Percentiles rank a stretch among this genome's conserved stretches.
phyloP scores from a whole-genome alignment of 2,329 filamentous ascomycete genomes.

The Delphinella strobiligena region DNA sequence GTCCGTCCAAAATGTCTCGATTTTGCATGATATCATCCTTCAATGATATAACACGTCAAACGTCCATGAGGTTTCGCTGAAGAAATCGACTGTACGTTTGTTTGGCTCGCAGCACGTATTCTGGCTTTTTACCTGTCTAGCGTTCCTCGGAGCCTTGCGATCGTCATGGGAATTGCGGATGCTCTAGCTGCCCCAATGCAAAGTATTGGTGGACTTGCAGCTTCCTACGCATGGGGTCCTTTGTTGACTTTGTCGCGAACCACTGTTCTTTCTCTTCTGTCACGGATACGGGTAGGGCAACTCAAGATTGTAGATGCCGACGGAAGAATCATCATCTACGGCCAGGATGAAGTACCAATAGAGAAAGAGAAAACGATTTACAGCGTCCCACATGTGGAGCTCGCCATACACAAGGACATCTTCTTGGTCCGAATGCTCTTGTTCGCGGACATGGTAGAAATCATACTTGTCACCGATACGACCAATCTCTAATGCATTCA shows the following conservation, averaged over 20 bases:
- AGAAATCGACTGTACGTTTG: constrained; percentile 2
- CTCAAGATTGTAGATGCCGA: constrained; percentile 32
- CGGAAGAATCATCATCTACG: constrained; percentile 30
- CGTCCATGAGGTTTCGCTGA: constrained; percentile 5
- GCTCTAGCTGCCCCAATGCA: constrained; percentile 26
- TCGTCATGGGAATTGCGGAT: constrained; percentile 20
- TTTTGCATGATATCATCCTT: background rate
- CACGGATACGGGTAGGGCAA: constrained; percentile 33
- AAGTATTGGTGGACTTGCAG: constrained; percentile 29
- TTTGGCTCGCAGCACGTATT: no score
- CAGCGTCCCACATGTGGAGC: constrained; percentile 36
- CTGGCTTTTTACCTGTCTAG: no score
- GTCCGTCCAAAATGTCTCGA: background rate
- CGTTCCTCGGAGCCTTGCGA: background rate
- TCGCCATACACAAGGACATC: constrained; percentile 51
- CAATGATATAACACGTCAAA: constrained; percentile 1
- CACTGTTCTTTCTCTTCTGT: constrained; percentile 32
- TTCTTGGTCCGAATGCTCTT: constrained; percentile 60
- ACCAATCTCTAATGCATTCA: background rate
- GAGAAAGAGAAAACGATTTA: constrained; percentile 22
- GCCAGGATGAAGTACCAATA: constrained; percentile 22
- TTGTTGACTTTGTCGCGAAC: constrained; percentile 34
- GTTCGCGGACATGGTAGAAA: constrained; percentile 55
- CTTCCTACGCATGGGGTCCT: constrained; percentile 35
- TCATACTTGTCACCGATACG: background rate